Base-by-base conservation (phyloP, 1,139 yeast species). In the Hyphopichia burtonii region DNA sequence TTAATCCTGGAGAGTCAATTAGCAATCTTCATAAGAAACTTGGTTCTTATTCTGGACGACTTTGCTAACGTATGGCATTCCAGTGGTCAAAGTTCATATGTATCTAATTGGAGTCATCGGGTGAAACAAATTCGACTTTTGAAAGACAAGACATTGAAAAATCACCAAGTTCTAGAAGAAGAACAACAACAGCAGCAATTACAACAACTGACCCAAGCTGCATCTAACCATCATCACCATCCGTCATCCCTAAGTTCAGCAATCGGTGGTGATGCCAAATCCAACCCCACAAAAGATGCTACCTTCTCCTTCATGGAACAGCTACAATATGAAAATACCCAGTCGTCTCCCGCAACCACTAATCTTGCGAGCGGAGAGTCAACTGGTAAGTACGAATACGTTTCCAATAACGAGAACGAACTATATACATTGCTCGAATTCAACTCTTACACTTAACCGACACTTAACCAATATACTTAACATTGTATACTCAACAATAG, bases 1-100 rank as follows among this genome's bases (percentile, higher is more conserved):
- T 69, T 88, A 31, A 70, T 88, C 8, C 76, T 84, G 25, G 81
- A 73, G 45, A 75, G 72, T 35, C 77, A 79, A 34, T 63, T 89
- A 38, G 76, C 95, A 0, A 64, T 67, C 5, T 82, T 83, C 55
- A 78, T 88, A 11, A 71, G 96, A 38, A 84, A 83, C 46, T 63
- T 86, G 46, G 81, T 87, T 2, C 61, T 85, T 19, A 72, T 83
- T 38, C 85, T 91, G 2, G 77, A 80, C 48, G 83, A 82, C 45
- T 86, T 87, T 63, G 90, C 96, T 0, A 75, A 76, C 23, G 83
- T 83, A 9, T 86, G 93, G 89, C 86, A 83, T 53, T 66, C 74
- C 31, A 62, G 56, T 43, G 58, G 65, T 11, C 68, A 71, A 22
- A 82, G 79, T 7, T 67, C 71, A 39, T 82, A 73, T 56, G 67